Evolutionary conservation across 495 filamentous ascomycete genomes (phyloP).

Genomic region (Hypoxylon trugodes): DNA sequence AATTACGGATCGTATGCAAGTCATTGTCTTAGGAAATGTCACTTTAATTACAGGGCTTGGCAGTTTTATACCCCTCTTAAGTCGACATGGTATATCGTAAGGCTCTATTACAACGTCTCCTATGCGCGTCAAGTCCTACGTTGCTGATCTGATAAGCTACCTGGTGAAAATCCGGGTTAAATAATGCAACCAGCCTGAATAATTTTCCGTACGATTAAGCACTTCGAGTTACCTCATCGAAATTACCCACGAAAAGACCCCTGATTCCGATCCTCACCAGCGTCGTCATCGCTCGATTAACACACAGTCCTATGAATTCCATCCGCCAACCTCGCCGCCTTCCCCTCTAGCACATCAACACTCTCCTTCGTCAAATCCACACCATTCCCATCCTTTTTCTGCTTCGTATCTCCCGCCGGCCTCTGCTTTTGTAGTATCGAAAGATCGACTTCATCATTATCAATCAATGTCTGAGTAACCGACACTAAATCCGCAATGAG

Average conservation of each 20-base stretch:
- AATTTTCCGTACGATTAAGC: too few relatives aligned
- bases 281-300: too few relatives aligned
- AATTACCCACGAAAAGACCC: not conserved
- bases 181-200: too few relatives aligned
- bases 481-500: conserved; percentile 64
- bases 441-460: conserved; percentile 58
- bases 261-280: not conserved
- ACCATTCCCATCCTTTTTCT: conserved; percentile 24
- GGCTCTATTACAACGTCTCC: not conserved
- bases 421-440: conserved; percentile 51
- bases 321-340: conserved; percentile 57
- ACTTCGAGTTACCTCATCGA: too few relatives aligned
- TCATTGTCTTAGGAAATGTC: too few relatives aligned
- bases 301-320: conserved; percentile 69
- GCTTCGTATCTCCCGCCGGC: conserved; percentile 36
- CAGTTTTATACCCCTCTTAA: too few relatives aligned
- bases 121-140: not conserved
- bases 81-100: not conserved
- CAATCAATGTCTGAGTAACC: conserved; percentile 66
- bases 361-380: conserved; percentile 37
- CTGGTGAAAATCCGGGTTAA: not conserved
- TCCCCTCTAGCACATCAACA: conserved; percentile 9
- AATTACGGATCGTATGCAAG: too few relatives aligned
- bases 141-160: not conserved
- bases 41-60: too few relatives aligned